Evolutionary conservation across 495 filamentous ascomycete species (phyloP), one percentile per base, ranked within the genome.

Genomic region (Neurospora sp.): DNA sequence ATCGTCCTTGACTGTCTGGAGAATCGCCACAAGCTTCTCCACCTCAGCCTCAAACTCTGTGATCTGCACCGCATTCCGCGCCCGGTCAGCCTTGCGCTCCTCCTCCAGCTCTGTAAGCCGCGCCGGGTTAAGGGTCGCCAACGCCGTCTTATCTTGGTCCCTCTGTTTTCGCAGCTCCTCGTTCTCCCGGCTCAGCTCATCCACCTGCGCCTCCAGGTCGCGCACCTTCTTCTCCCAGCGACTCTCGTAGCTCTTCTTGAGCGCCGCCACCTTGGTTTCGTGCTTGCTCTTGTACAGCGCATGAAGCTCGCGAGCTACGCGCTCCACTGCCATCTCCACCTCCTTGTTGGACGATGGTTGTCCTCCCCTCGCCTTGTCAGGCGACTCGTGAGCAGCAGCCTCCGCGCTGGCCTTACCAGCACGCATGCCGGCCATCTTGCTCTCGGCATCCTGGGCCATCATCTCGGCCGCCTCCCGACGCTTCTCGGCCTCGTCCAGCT

Each of bases 261-360:
- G 85, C 8, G 94, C 94, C 0, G 91, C 88, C 37, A 98, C 94
- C 82, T 99, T 99, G 68, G 89, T 91, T 83, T 97, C 94, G 78
- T 99, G 96, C 79, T 99, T 99, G 78, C 89, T 87, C 82, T 97
- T 98, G 85, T 99, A 99, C n/a, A 97, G 86, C 0, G 88, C 86
- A 77, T 99, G 96, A 35, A 98, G 86, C 76, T 99, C 96, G 12
- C 91, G 87, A 3, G 92, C 94, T 39, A 97, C 93, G 73, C 91
- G 92, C 80, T 94, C 92, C n/a, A 98, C 93, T 17, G 96, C 95
- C 42, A 93, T 89, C 75, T 97, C 93, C 22, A 94, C 89, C 74
- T 90, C 88, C 73, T 82, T 82, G 77, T 82, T 80, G 39, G 76
- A 76, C 17, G 70, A 73, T 35, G 53, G 53, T 6, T 65, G 53